Evolutionary conservation across 148 eudicot genomes (phyloP), one percentile per base, ranked within the genome.

Genomic region (Cornus florida): DNA sequence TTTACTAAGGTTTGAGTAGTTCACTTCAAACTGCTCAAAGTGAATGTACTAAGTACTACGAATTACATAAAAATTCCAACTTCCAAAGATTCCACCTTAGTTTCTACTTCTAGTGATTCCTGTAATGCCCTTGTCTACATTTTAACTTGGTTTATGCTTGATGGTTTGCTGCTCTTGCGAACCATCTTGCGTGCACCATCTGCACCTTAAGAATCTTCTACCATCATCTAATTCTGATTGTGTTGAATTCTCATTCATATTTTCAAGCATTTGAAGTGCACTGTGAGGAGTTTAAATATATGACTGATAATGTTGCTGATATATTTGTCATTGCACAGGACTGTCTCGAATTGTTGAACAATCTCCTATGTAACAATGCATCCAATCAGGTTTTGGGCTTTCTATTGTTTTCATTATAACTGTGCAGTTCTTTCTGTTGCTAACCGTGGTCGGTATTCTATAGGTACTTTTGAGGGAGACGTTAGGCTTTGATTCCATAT

Each of bases 381-480:
- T 91, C 99, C 60, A 93, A 94, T 84, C 99, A 96, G 95, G 99
- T 90, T 76, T 82, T 23, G 20, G n/a, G 68, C 48, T 64, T 67
- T 70, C 71, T 41, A 35, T 74, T 28, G 50, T 50, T 67, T 72
- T 43, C 72, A 62, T 70, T 69, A 64, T 39, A 6, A 65, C 62
- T 28, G 20, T 41, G 41, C 71, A 31, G 24, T 64, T 17, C 13
- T 22, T 31, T 64, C 59, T 43, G 32, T 57, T 74, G 32, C 74
- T 82, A 78, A 83, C 75, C 70, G 60, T 73, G 74, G 50, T 77
- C 31, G 60, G 0, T 53, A 43, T 80, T 53, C 22, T 86, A 73
- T 84, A 96, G 99, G 90, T 96, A 72, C 81, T 92, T 81, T 86
- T 96, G 81, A 92, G 99, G 84, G 99, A 96, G 90, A 94, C 98